Conservation (phyloP, 768 basidiomycete species). For the Lactarius indigo region DNA sequence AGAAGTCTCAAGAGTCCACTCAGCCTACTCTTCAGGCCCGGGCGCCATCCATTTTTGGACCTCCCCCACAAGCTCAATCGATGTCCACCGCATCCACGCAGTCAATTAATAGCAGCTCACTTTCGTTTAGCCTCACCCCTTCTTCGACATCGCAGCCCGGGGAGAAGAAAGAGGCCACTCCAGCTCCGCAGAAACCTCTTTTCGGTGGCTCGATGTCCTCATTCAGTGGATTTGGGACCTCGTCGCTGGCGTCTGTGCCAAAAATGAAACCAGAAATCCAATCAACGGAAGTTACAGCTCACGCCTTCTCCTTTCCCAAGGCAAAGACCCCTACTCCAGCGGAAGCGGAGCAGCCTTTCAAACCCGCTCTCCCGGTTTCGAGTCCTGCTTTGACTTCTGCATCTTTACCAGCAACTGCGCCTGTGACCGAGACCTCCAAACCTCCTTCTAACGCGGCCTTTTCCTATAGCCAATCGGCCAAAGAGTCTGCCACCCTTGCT, state of each 20-base stretch:
- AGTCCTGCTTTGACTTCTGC: conserved; percentile 4
- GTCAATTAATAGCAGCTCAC: conserved; percentile 1
- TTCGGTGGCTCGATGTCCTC: conserved; percentile 10
- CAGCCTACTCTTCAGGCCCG: not conserved
- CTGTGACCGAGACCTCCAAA: conserved; percentile 7
- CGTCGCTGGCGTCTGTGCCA: not conserved
- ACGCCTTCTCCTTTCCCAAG: conserved; percentile 9
- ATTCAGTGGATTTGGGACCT: conserved; percentile 20
- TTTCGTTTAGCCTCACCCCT: conserved; percentile 20
- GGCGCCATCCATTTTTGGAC: conserved; percentile 9
- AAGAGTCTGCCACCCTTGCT: not conserved
- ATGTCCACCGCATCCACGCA: not conserved
- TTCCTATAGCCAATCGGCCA: conserved; percentile 6
- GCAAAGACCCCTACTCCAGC: not conserved
- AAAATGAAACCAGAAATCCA: conserved; percentile 1
- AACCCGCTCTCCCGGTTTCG: conserved; percentile 17
- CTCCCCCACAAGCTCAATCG: not conserved
- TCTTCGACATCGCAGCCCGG: not conserved
- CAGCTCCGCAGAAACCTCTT: conserved; percentile 5
- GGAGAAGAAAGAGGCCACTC: conserved; percentile 7
- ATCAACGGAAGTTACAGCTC: conserved; percentile 8
- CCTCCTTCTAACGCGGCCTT: not conserved
- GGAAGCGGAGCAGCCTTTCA: conserved; percentile 9
- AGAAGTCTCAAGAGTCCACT: not conserved
- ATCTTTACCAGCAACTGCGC: not conserved